These are phyloP conservation scores for Lachnellula occidentalis DNA, from an alignment of 2,329 filamentous ascomycete genomes.

Conservation along the genomic window DNA sequence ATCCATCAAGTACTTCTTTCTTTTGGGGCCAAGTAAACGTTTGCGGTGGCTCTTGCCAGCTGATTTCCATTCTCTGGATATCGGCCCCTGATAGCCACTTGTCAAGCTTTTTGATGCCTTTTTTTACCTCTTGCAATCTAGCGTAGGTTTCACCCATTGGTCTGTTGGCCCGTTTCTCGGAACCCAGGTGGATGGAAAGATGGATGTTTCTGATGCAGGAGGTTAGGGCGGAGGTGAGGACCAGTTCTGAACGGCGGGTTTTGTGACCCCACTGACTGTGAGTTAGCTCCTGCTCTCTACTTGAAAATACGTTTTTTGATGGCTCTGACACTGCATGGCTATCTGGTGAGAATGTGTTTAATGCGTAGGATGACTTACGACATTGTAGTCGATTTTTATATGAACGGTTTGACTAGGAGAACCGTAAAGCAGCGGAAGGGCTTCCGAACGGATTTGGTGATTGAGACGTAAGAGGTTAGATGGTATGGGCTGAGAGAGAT, in stretches of 20 bases:
- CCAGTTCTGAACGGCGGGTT: constrained; percentile 19
- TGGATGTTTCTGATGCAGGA: constrained; percentile 23
- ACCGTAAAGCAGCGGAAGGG: constrained; percentile 26
- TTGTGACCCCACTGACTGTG: constrained; percentile 21
- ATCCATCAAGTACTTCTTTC: constrained; percentile 23
- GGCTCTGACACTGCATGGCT: too few species aligned
- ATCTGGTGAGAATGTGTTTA: too few species aligned
- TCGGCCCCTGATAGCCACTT: constrained; percentile 25
- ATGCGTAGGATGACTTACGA: constrained; percentile 1
- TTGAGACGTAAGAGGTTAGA: constrained; percentile 19
- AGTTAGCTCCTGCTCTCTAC: background rate
- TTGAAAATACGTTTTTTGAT: background rate
- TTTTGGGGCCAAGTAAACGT: constrained; percentile 27
- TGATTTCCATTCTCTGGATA: constrained; percentile 19
- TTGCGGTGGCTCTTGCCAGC: constrained; percentile 27
- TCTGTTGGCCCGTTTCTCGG: constrained; percentile 31
- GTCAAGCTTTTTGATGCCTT: constrained; percentile 23
- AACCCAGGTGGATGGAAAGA: constrained; percentile 22
- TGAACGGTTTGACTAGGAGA: constrained; percentile 16
- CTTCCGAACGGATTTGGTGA: constrained; percentile 23
- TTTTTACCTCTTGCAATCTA: constrained; percentile 18
- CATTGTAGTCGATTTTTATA: constrained; percentile 23
- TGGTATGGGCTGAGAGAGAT: constrained; percentile 21
- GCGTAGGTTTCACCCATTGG: constrained; percentile 29
- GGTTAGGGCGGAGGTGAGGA: constrained; percentile 19